Conservation (phyloP, 73 alveolate species). For the Blepharisma stoltei region DNA sequence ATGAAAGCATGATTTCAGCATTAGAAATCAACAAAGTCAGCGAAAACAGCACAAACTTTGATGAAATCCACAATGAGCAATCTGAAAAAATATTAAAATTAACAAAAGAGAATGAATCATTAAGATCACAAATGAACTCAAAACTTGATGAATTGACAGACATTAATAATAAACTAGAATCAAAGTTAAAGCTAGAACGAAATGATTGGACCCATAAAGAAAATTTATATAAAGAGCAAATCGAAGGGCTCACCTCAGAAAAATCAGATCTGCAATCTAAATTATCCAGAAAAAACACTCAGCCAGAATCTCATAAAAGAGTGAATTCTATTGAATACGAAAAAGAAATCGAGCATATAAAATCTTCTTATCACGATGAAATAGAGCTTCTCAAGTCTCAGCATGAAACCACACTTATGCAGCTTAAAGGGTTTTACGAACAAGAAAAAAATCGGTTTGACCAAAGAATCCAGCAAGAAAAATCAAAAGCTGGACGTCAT, state of each 20-base stretch:
- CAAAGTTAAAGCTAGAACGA: slow-evolving; percentile 3
- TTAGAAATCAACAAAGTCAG: background rate
- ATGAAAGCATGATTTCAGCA: background rate
- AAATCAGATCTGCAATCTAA: background rate
- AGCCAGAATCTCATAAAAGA: background rate
- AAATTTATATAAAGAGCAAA: background rate
- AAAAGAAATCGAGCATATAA: slow-evolving; percentile 22
- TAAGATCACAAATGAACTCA: background rate
- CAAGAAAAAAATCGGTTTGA: slow-evolving; percentile 75
- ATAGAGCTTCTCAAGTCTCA: background rate
- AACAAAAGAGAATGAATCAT: slow-evolving; percentile 6
- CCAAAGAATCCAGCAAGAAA: slow-evolving; percentile 65
- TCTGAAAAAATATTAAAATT: slow-evolving; percentile 12
- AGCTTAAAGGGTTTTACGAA: slow-evolving; percentile 71
- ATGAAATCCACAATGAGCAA: slow-evolving; percentile 13
- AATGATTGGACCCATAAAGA: slow-evolving; percentile 1
- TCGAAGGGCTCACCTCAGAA: background rate
- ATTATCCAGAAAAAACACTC: background rate
- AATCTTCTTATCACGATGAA: background rate
- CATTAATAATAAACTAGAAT: slow-evolving; percentile 6
- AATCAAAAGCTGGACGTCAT: slow-evolving; percentile 8
- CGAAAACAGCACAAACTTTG: background rate
- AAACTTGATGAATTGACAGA: background rate
- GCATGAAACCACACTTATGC: slow-evolving; percentile 55
- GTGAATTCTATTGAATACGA: background rate